Base-by-base conservation (phyloP, 164 flowering plant genomes). In the Sextonia rubra region DNA sequence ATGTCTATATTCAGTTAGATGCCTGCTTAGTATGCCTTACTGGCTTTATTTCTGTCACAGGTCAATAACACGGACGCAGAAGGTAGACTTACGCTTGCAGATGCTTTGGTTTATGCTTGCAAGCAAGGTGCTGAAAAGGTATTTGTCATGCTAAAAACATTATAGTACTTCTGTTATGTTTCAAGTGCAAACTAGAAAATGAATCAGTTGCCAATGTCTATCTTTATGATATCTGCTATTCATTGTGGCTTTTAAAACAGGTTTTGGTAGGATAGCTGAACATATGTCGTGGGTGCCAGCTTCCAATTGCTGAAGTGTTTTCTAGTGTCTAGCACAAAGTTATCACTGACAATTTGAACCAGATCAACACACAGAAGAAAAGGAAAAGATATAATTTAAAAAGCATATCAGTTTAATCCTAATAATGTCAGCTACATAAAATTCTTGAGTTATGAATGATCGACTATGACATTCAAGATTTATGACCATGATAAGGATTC, bases 51-150 rank as follows among this genome's bases (percentile, higher is more conserved):
- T 26, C n/a, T 69, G 23, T 62, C 78, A 78, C 81, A 94, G 97
- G 97, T 94, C 63, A 94, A 91, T 76, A 92, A 94, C 78, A 92
- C 98, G 25, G 98, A 94, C 86, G 98, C 98, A 27, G 98, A 94
- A 82, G 98, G 98, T 61, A 86, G 98, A 74, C 94, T 94, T 71
- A 92, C 98, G 64, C 97, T 94, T 71, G 98, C 98, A 22, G 98
- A 94, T 90, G 98, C 98, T 80, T 82, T 94, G 83, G 88, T 94
- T 23, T 94, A 94, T 84, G 86, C 97, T 71, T 94, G 98, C 81
- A 92, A 90, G 79, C 98, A 90, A 84, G 98, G 98, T 69, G 97
- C 85, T 65, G 94, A 92, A 14, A 94, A 94, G 98, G 97, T 92
- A 90, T 56, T 37, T 58, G 44, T 37, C 20, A 24, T 25, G 44